phyloP scores from a whole-genome alignment of 805 yeast genomes.

The Torulaspora indica region DNA sequence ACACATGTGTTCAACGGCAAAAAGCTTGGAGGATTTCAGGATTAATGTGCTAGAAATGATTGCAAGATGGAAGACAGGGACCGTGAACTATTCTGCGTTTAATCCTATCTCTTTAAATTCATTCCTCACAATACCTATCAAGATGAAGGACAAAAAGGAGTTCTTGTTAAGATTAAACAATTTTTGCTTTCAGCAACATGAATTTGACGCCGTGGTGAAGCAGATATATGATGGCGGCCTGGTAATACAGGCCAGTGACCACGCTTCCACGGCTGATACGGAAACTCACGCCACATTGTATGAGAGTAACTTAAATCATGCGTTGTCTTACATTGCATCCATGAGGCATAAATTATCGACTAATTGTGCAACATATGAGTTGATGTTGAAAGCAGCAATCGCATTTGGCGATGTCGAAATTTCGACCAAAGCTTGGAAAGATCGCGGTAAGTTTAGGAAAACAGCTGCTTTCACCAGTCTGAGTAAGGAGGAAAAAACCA shows the following conservation, averaged over 20 bases:
- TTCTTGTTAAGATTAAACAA: conserved; percentile 25
- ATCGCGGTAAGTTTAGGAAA: conserved; percentile 69
- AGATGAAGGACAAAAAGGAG: conserved; percentile 25
- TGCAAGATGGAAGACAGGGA: conserved; percentile 15
- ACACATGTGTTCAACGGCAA: conserved; percentile 38
- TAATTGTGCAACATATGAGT: conserved; percentile 49
- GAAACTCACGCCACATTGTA: not conserved
- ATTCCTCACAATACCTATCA: conserved; percentile 30
- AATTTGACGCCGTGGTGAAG: conserved; percentile 17
- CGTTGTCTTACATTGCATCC: conserved; percentile 10
- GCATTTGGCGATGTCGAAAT: conserved; percentile 49
- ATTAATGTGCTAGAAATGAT: conserved; percentile 16
- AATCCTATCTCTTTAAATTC: conserved; percentile 23
- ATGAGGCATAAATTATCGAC: conserved; percentile 38
- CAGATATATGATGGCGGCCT: conserved; percentile 7
- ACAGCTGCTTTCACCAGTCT: conserved; percentile 45
- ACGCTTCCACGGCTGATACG: not conserved
- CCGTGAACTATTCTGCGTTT: conserved; percentile 20
- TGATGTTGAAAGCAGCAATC: conserved; percentile 64
- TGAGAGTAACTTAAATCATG: not conserved
- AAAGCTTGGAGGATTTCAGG: conserved; percentile 27
- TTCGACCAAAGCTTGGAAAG: conserved; percentile 68
- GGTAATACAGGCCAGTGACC: not conserved
- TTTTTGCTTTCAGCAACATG: conserved; percentile 28
- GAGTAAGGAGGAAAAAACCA: conserved; percentile 44